A percentile compares a stretch with the other conserved stretches of the same genome.
Conservation (phyloP, 768 basidiomycete genomes). For the Strobilomyces echinocephalus region DNA sequence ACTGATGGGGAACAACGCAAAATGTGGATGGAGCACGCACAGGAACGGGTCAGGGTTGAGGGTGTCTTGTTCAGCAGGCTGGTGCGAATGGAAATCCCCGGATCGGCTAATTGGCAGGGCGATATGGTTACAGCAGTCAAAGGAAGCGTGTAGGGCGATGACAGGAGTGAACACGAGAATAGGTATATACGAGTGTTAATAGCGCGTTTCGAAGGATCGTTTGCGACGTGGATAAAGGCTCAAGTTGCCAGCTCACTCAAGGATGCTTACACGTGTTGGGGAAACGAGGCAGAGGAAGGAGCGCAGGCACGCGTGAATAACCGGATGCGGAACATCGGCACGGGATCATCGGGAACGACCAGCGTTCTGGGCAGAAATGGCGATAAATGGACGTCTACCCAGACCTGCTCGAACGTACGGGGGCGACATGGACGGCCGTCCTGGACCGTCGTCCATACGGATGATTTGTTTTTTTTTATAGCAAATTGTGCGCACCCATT, state of each 20-base stretch:
- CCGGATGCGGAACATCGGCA: conserved; percentile 20
- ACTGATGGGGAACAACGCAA: conserved; percentile 13
- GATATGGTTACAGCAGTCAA: conserved; percentile 7
- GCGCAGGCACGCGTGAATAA: conserved; percentile 13
- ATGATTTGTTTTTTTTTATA: conserved; percentile 14
- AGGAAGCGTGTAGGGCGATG: neutral
- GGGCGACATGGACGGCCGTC: conserved; percentile 19
- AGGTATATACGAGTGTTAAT: neutral
- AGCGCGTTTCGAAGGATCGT: neutral
- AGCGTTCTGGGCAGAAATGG: conserved; percentile 7
- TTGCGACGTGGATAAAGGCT: neutral
- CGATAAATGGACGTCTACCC: conserved; percentile 11
- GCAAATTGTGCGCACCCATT: conserved; percentile 10
- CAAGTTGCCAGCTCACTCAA: neutral
- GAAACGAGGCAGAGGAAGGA: conserved; percentile 1
- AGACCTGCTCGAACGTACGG: conserved; percentile 16
- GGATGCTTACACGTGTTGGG: neutral
- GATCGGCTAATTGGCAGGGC: conserved; percentile 17
- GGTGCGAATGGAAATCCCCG: conserved; percentile 10
- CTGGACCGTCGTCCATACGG: conserved; percentile 10
- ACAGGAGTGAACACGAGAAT: neutral
- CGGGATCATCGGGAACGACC: conserved; percentile 16
- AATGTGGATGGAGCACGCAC: conserved; percentile 10
- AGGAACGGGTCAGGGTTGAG: conserved; percentile 19
- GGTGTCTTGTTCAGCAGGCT: conserved; percentile 5